Evolutionary conservation across 495 filamentous ascomycete species (phyloP).

Genomic region (Hyaloscypha hepaticicola): DNA sequence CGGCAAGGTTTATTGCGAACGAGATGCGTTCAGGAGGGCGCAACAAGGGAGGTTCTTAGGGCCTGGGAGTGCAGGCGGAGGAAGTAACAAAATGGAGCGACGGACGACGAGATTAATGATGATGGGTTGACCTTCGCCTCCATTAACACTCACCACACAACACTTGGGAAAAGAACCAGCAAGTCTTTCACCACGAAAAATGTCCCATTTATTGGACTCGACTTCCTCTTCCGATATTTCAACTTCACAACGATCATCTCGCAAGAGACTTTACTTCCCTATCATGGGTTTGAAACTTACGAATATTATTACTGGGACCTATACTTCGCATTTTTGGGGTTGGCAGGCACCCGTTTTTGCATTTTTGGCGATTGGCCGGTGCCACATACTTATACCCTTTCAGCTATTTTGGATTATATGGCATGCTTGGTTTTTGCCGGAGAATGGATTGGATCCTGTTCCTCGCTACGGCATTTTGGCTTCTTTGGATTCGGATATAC

Average conservation of each 20-base stretch:
- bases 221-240: not conserved
- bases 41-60: slow-evolving; percentile 38
- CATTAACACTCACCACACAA: not conserved
- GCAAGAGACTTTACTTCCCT: not conserved
- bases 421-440: not conserved
- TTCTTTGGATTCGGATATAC: not conserved
- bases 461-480: not conserved
- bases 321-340: not conserved
- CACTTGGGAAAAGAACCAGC: not conserved
- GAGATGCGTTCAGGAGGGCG: slow-evolving; percentile 69
- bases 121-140: slow-evolving; percentile 54
- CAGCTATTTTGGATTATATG: not conserved
- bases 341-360: not conserved
- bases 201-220: not conserved
- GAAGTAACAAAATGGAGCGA: slow-evolving; percentile 58
- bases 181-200: not conserved
- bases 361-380: not conserved
- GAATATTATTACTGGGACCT: not conserved
- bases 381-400: not conserved
- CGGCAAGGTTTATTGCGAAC: slow-evolving; percentile 71
- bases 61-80: slow-evolving; percentile 27
- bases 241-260: not conserved
- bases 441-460: not conserved
- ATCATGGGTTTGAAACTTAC: not conserved
- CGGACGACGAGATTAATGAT: slow-evolving; percentile 85